Conservation (phyloP, 192 early-diverging fungal species). For the Rhizoclosmatium globosum region DNA sequence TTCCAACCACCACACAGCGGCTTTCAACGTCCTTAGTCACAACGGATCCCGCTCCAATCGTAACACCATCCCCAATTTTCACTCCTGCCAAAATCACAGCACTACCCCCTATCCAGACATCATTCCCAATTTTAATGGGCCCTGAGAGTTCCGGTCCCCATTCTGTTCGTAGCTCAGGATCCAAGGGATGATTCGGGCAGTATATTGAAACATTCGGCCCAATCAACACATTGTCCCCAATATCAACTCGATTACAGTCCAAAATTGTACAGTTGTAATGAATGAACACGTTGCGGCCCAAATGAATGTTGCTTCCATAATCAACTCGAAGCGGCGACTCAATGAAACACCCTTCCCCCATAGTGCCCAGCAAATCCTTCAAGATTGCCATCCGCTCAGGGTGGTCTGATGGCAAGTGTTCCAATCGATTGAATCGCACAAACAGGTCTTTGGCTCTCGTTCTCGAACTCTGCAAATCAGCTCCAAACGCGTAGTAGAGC, state of each 20-base stretch:
- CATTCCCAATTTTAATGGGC: conserved; percentile 75
- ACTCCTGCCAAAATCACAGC: conserved; percentile 84
- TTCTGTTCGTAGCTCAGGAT: conserved; percentile 58
- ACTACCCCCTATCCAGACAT: conserved; percentile 90
- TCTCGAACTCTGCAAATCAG: conserved; percentile 55
- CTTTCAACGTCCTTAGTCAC: conserved; percentile 89
- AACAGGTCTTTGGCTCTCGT: conserved; percentile 31
- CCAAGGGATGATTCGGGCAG: conserved; percentile 70
- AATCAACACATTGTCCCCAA: conserved; percentile 81
- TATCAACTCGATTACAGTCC: conserved; percentile 75
- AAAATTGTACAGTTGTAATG: conserved; percentile 57
- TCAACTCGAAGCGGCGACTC: conserved; percentile 77
- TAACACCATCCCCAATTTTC: conserved; percentile 80
- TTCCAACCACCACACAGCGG: conserved; percentile 83
- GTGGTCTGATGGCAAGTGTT: conserved; percentile 42
- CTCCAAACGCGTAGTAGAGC: conserved; percentile 63
- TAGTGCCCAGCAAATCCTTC: conserved; percentile 62
- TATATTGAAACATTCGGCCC: conserved; percentile 80
- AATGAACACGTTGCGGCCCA: conserved; percentile 80
- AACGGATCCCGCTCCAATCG: conserved; percentile 79
- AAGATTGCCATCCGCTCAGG: conserved; percentile 39
- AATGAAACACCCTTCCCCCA: conserved; percentile 65
- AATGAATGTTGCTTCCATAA: conserved; percentile 80
- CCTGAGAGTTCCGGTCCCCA: conserved; percentile 45
- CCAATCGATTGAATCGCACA: conserved; percentile 46